phyloP scores from a whole-genome alignment of 2,329 filamentous ascomycete genomes.

The Aureobasidium pullulans region DNA sequence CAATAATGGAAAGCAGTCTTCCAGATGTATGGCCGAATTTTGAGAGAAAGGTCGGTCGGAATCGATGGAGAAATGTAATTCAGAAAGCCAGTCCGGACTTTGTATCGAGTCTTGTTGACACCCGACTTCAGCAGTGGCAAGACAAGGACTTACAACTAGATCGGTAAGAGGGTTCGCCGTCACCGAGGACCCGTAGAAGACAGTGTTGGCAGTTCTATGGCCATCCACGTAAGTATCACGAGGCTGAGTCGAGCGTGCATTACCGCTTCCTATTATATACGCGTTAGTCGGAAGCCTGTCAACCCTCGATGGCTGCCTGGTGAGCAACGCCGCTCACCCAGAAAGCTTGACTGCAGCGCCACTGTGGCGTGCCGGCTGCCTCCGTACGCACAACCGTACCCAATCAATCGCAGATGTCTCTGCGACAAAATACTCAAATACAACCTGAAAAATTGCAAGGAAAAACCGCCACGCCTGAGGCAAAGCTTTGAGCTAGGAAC shows the following conservation, averaged over 20 bases:
- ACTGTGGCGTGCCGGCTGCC: background rate
- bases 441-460: background rate
- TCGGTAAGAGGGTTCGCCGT: slow-evolving; percentile 1
- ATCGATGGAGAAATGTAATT: background rate
- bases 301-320: slow-evolving; percentile 7
- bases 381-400: background rate
- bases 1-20: background rate
- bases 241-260: slow-evolving; percentile 14
- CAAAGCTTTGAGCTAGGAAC: background rate
- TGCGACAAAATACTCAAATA: slow-evolving; percentile 5
- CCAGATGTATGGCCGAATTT: background rate
- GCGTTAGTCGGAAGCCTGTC: slow-evolving; percentile 7
- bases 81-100: background rate
- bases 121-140: slow-evolving; percentile 6
- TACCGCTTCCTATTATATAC: slow-evolving; percentile 10
- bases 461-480: slow-evolving; percentile 8
- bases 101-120: slow-evolving; percentile 1
- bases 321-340: background rate
- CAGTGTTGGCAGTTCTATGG: background rate
- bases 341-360: slow-evolving; percentile 10
- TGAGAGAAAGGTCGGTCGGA: background rate
- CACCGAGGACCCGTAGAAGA: background rate
- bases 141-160: background rate
- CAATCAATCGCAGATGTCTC: background rate
- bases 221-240: slow-evolving; percentile 12